Evolutionary conservation across 176 grass and related monocot species (phyloP), one percentile per base, ranked within the genome.

Genomic region (Melocanna baccifera): DNA sequence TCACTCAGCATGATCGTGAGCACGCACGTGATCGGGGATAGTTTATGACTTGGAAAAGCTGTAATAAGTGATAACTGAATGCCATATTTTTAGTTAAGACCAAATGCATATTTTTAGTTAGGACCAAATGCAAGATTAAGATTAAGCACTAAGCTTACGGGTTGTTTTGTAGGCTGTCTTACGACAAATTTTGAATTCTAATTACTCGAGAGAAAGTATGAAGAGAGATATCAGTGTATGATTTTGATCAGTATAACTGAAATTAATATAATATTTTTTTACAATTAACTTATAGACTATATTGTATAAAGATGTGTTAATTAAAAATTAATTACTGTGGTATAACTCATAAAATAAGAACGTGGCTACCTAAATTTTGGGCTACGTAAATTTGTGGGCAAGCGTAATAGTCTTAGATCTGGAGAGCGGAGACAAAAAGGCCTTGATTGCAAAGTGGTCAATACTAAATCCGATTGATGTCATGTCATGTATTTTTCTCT

Each of bases 211-310:
- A 3, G 34, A 36, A 4, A 36, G 0, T 5, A 36, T 4, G 0
- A 4, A 36, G 34, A 36, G 4, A 5, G 4, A 36, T 36, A 36
- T 0, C 4, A 0, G 34, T 36, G 4, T 36, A 0, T 3, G 0
- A n/a, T n/a, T n/a, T n/a, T n/a, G n/a, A n/a, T n/a, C n/a, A n/a
- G n/a, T n/a, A n/a, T n/a, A n/a, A 36, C 0, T 36, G 34, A 36
- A 36, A 36, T 36, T 36, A 4, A 4, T 36, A 36, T 2, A 34
- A 36, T 36, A 36, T 36, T 36, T 4, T 36, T 4, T 5, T 36
- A 5, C 0, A 36, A 36, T 5, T 0, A 36, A 36, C 0, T 36
- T 36, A 3, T 5, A 36, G 4, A 5, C 4, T 0, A 36, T 36
- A 36, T 36, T 36, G 4, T 34, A 34, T 4, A 36, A 36, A 36